Evolutionary conservation across 2,329 filamentous ascomycete genomes (phyloP), one percentile per base, ranked within the genome.

Genomic region (Arachnomyces sp.): DNA sequence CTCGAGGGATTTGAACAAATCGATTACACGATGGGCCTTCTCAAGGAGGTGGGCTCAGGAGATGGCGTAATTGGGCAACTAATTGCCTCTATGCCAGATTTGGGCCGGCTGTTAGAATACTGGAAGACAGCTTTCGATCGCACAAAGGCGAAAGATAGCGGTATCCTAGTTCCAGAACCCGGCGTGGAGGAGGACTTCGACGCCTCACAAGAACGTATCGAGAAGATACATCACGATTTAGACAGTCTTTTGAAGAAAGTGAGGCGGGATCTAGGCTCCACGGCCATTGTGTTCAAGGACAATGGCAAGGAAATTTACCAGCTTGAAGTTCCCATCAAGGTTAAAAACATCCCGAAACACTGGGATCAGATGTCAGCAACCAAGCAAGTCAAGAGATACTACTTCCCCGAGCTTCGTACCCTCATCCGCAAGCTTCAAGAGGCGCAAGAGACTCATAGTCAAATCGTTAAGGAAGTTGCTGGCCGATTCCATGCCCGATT

Each of bases 301-400:
- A 84, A 93, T 6, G 92, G 92, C 45, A 98, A 98, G 60, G 92
- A 98, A 56, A 86, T 98, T 38, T 96, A 94, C 65, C 90, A 98
- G 63, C 73, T 98, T 8, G 92, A 98, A 60, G 83, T 86, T 0
- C 90, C 92, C 0, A 69, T 76, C 54, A 94, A 92, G 62, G 70
- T 86, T 55, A 95, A 93, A 62, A 80, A 66, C 43, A 67, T 98
- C 2, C 92, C 92, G 0, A 84, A 84, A 49, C 78, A 71, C 52
- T 98, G 92, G 89, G 82, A 88, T 47, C 90, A 96, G 57, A 95
- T 96, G 88, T 96, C 92, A 3, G 84, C 89, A 1, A 96, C 92
- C 0, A 78, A 84, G 47, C 80, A 82, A 42, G 85, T 93, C 55
- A 95, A 94, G 65, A 83, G 92, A 1, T 98, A 90, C 69, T 98